Evolutionary conservation across 2,329 filamentous ascomycete genomes (phyloP).

Genomic region (Metarhizium brunneum): DNA sequence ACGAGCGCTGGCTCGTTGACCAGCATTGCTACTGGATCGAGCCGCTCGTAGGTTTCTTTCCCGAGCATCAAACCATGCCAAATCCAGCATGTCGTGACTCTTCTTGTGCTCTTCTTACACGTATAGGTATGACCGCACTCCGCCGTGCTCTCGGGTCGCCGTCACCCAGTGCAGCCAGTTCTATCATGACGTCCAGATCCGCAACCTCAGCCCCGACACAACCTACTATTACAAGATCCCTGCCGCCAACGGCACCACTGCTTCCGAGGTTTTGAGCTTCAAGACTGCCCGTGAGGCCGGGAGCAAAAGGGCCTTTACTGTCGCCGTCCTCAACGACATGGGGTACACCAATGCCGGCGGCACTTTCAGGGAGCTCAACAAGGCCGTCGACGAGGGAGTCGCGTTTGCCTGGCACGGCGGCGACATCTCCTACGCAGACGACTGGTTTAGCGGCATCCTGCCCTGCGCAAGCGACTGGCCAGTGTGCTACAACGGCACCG

Average conservation of each 20-base stretch:
- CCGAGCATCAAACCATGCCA: too few species aligned
- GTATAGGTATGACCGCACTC: slow-evolving; percentile 36
- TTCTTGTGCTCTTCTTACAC: not conserved
- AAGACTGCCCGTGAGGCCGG: slow-evolving; percentile 26
- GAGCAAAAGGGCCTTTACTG: slow-evolving; percentile 26
- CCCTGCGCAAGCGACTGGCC: slow-evolving; percentile 37
- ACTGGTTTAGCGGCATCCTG: slow-evolving; percentile 41
- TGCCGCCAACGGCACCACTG: slow-evolving; percentile 37
- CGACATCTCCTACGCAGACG: slow-evolving; percentile 40
- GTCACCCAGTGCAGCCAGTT: slow-evolving; percentile 41
- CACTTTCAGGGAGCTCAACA: slow-evolving; percentile 32
- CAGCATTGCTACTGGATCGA: slow-evolving; percentile 24
- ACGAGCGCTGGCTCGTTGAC: slow-evolving; percentile 20
- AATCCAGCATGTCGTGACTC: too few species aligned
- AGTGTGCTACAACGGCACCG: slow-evolving; percentile 42
- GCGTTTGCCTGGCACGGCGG: slow-evolving; percentile 45
- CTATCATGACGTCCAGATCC: slow-evolving; percentile 40
- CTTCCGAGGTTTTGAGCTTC: slow-evolving; percentile 35
- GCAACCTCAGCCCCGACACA: slow-evolving; percentile 28
- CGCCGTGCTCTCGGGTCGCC: slow-evolving; percentile 32
- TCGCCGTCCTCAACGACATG: slow-evolving; percentile 43
- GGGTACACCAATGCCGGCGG: slow-evolving; percentile 39
- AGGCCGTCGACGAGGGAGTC: slow-evolving; percentile 31
- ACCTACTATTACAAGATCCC: slow-evolving; percentile 43
- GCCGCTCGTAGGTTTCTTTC: not conserved